Conservation (phyloP, 352 stramenopile species). For the Globisporangium irregulare region DNA sequence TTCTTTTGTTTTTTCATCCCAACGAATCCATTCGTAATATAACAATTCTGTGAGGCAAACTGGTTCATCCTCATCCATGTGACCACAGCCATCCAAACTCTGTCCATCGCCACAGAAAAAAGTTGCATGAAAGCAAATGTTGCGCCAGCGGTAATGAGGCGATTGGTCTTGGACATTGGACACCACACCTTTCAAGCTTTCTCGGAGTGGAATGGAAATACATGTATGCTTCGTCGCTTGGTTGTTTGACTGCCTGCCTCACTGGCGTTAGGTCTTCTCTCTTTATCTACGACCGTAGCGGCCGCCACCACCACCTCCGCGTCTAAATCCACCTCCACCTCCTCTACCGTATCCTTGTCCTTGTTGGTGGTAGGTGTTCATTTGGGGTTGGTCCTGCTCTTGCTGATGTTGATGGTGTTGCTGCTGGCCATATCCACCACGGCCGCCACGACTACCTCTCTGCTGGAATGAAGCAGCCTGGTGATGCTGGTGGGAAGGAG, state of each 20-base stretch:
- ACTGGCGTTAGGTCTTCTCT: background rate
- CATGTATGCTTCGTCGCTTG: conserved; percentile 5
- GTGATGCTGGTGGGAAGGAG: conserved; percentile 13
- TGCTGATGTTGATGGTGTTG: conserved; percentile 10
- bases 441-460: conserved; percentile 16
- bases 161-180: background rate
- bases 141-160: background rate
- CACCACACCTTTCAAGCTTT: background rate
- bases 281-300: conserved; percentile 27
- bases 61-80: background rate
- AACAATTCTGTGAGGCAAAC: background rate
- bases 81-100: background rate
- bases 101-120: background rate
- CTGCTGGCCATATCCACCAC: conserved; percentile 17
- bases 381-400: conserved; percentile 2
- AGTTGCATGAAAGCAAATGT: background rate
- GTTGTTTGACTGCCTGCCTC: background rate
- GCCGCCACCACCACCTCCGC: conserved; percentile 25
- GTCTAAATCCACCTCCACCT: conserved; percentile 19
- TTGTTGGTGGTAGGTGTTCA: conserved; percentile 10
- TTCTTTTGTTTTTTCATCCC: background rate
- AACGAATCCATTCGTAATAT: background rate
- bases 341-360: conserved; percentile 22
- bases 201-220: background rate
- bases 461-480: conserved; percentile 17